Evolutionary conservation across 2,329 filamentous ascomycete species (phyloP).

Genomic region (Cladophialophora yegresii): DNA sequence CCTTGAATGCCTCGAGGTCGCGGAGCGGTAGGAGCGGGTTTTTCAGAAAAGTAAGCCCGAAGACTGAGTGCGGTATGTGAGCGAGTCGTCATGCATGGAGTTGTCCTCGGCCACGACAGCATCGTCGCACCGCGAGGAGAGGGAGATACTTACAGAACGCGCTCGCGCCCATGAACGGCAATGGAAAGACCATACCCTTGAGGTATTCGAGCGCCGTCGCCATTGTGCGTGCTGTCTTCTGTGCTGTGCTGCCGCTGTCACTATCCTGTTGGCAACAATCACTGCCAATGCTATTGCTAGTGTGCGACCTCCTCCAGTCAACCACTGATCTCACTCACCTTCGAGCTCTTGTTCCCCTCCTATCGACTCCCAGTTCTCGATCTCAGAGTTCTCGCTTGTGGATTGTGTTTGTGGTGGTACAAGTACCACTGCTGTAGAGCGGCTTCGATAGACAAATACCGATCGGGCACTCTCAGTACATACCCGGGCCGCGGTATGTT

Average conservation of each 20-base stretch:
- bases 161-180: conserved; percentile 10
- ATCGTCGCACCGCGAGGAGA: background rate
- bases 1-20: conserved; percentile 32
- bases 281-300: no score
- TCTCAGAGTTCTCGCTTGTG: no score
- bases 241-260: background rate
- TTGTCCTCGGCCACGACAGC: background rate
- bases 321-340: no score
- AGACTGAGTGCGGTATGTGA: conserved; percentile 10
- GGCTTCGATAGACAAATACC: no score
- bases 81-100: background rate
- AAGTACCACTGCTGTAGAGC: no score
- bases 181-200: conserved; percentile 1
- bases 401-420: no score
- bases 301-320: no score
- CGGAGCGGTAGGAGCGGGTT: conserved; percentile 21
- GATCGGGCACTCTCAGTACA: no score
- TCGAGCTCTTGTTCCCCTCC: no score
- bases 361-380: no score
- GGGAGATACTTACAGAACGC: conserved; percentile 1
- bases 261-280: background rate
- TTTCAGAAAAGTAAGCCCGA: conserved; percentile 26
- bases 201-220: conserved; percentile 1
- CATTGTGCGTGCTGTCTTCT: background rate
- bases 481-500: no score